Evolutionary conservation across 1,139 yeast genomes (phyloP), one percentile per base, ranked within the genome.

Genomic region (Yamadazyma atmosphaerica): DNA sequence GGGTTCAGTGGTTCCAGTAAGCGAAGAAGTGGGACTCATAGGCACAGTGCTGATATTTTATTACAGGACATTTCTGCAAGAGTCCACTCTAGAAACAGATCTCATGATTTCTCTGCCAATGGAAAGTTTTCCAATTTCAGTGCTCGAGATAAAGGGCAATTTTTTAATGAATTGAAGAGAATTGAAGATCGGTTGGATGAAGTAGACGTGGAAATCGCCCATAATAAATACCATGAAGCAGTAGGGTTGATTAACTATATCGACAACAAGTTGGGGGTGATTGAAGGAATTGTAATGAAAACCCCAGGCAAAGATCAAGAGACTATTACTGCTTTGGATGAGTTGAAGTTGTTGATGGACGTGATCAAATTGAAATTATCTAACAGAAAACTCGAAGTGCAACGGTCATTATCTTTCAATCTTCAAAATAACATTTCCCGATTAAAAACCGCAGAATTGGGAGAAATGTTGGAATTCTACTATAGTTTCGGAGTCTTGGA

Each of bases 131-230:
- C 46, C 11, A 42, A 44, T 2, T 49, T 49, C 31, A 39, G 43
- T 16, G 41, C 44, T 19, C 42, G 42, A 27, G 58, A 57, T 23
- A 63, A 55, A 44, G 55, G 60, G 34, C 61, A 66, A 42, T 58
- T 63, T 39, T 70, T 72, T 47, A 53, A 55, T 32, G 75, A 68
- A 17, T 65, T 81, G 40, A 75, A 79, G 38, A 68, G 72, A 34
- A 68, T 81, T 30, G 87, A 82, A 47, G 86, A 81, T 39, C 65
- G 72, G 36, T 67, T 84, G 22, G 86, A 82, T 44, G 87, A 83
- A 43, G 71, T 83, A 23, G 92, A 84, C 54, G 77, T 81, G 19
- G 71, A 72, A 41, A 72, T 83, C 23, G 83, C 87, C 5, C 85
- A 81, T 51, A 76, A 80, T 42, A 72, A 72, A 43, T 81, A 73